Conservation (phyloP, 164 flowering plant genomes). For the Berberis thunbergii region DNA sequence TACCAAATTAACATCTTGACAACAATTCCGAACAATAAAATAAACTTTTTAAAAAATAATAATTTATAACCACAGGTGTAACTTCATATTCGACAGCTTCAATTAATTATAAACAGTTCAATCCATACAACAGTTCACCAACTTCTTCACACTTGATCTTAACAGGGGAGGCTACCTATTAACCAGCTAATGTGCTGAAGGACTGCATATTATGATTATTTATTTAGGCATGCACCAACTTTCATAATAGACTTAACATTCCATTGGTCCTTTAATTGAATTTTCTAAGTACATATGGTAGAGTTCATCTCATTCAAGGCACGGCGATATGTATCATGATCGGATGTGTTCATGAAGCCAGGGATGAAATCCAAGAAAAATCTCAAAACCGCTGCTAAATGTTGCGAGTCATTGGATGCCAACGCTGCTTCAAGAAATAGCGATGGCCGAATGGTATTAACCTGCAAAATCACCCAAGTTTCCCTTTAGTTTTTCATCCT, state of each 20-base stretch:
- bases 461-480: constrained; percentile 38
- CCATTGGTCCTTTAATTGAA: too few relatives aligned
- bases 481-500: background rate
- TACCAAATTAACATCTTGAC: too few relatives aligned
- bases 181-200: background rate
- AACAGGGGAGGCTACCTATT: background rate
- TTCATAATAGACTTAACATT: too few relatives aligned
- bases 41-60: too few relatives aligned
- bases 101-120: too few relatives aligned
- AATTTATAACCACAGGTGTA: too few relatives aligned
- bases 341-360: constrained; percentile 63
- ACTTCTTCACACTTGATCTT: background rate
- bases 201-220: background rate
- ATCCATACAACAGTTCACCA: too few relatives aligned
- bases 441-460: constrained; percentile 59
- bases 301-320: constrained; percentile 31
- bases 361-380: constrained; percentile 79
- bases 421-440: constrained; percentile 86
- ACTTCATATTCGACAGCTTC: too few relatives aligned
- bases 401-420: constrained; percentile 66
- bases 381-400: constrained; percentile 75
- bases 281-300: constrained; percentile 4
- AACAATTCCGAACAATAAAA: too few relatives aligned
- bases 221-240: background rate
- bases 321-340: constrained; percentile 39